Percentiles rank a stretch among this genome's conserved stretches.
Evolutionary conservation across 176 grass and related monocot species (phyloP).

Genomic region (Carex pumila): DNA sequence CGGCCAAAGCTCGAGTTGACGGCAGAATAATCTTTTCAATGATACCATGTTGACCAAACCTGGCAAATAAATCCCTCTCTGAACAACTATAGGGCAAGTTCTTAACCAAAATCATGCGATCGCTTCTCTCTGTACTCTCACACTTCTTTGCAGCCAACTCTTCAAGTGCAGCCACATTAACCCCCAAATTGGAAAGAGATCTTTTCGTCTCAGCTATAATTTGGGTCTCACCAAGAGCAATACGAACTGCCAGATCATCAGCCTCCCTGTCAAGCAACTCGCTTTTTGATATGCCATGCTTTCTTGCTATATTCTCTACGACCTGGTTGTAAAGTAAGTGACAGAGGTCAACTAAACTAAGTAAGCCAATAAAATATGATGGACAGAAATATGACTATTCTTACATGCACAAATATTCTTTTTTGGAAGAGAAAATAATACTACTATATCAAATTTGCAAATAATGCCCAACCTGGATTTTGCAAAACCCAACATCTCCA

Average conservation of each 20-base stretch:
- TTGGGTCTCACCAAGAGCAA: constrained; percentile 83
- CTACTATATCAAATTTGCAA: not conserved
- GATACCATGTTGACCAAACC: constrained; percentile 73
- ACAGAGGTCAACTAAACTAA: not conserved
- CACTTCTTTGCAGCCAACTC: constrained; percentile 67
- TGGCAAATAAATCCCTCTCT: constrained; percentile 59
- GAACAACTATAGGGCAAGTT: constrained; percentile 81
- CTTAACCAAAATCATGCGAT: constrained; percentile 87
- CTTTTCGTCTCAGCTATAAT: constrained; percentile 87
- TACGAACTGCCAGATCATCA: constrained; percentile 69
- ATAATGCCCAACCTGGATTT: not conserved
- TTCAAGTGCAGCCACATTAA: constrained; percentile 73
- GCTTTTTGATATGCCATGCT: constrained; percentile 74
- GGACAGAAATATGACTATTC: not conserved
- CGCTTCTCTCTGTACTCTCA: constrained; percentile 79
- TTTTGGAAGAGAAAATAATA: not conserved
- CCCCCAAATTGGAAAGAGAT: constrained; percentile 66
- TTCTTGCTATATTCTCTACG: constrained; percentile 87
- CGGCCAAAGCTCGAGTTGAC: constrained; percentile 71
- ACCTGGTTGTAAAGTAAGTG: constrained; percentile 36
- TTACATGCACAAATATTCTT: not conserved
- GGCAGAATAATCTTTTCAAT: constrained; percentile 85
- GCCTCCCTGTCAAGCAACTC: constrained; percentile 88
- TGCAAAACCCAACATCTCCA: not conserved
- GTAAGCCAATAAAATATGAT: not conserved